Evolutionary conservation across 257 asterid genomes (phyloP).

Genomic region (Eustoma russellianum): DNA sequence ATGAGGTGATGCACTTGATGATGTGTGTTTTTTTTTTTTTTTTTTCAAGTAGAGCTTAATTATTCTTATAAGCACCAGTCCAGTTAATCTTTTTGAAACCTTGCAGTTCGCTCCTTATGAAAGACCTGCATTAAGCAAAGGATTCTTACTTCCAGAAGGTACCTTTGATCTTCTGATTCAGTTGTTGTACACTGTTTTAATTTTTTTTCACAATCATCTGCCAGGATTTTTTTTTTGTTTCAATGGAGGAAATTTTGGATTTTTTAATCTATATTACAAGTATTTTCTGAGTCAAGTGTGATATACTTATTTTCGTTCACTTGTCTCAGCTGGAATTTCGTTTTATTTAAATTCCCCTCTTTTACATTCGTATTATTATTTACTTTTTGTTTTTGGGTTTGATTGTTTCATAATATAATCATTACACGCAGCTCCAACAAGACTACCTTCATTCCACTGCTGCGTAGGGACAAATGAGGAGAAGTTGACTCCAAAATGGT

Average conservation of each 20-base stretch:
- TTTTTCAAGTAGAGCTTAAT: too few relatives aligned
- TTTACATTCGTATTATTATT: too few relatives aligned
- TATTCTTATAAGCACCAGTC: too few relatives aligned
- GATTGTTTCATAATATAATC: constrained; percentile 10
- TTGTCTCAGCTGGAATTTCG: too few relatives aligned
- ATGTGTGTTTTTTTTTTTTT: too few relatives aligned
- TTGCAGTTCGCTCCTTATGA: constrained; percentile 86
- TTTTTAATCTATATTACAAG: neutral
- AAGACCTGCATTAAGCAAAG: constrained; percentile 92
- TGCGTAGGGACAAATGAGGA: constrained; percentile 78
- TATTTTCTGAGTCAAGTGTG: neutral
- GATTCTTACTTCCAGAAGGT: constrained; percentile 91
- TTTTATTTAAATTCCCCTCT: too few relatives aligned
- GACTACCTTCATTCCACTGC: constrained; percentile 77
- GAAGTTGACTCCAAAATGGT: constrained; percentile 66
- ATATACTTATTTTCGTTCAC: neutral
- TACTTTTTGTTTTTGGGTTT: neutral
- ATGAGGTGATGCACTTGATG: too few relatives aligned
- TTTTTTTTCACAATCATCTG: neutral
- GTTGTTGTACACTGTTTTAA: neutral
- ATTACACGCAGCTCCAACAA: constrained; percentile 54
- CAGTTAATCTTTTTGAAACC: constrained; percentile 1
- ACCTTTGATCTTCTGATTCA: constrained; percentile 8
- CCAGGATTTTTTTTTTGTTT: too few relatives aligned
- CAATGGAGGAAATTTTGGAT: neutral